Base-by-base conservation (phyloP, 2,329 filamentous ascomycete species). In the Fusarium poae region DNA sequence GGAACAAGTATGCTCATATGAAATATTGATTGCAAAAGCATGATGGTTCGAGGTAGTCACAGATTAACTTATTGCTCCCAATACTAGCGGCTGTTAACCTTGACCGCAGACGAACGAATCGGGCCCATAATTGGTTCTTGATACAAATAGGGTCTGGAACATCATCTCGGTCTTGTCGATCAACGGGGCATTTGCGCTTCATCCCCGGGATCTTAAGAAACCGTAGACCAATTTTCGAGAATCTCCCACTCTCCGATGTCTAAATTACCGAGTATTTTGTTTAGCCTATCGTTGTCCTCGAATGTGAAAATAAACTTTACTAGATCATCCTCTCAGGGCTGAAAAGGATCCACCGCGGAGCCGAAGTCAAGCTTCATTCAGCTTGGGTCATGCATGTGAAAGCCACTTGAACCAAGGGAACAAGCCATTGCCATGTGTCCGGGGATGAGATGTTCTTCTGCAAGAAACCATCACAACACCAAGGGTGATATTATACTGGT, bases 321-420 rank as follows among this genome's bases (percentile, higher is more conserved):
- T 55, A 50, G 46, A 67, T 53, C 65, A 52, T 69, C 66, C 23
- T 45, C 43, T 13, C 44, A 48, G 46, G 37, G 49, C 49, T 55
- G 52, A 56, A 27, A 12, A 8, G 48, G 16, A 49, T 45, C 66
- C 66, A 70, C 66, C 52, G 66, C 66, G 66, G 66, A 69, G 49
- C 66, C 66, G 66, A 63, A 52, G 35, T 59, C 42, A 45, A 20
- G 16, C 27, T 30, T 45, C 25, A 13, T 45, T 20, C 53, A 32
- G 15, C 42, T 27, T 27, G 37, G 34, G 32, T 23, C 21, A 34
- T 16, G 11, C 25, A 44, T 32, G 46, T 34, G 21, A 43, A 20
- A 20, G 30, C 37, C 23, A 40, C 16, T 21, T 18, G 7, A 15
- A 11, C 34, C 30, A 20, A 15, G 21, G 39, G 4, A 43, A 16